Percentiles rank a stretch among this genome's conserved stretches.
phyloP scores from a whole-genome alignment of 768 basidiomycete species.

The Trametes cinnabarina region DNA sequence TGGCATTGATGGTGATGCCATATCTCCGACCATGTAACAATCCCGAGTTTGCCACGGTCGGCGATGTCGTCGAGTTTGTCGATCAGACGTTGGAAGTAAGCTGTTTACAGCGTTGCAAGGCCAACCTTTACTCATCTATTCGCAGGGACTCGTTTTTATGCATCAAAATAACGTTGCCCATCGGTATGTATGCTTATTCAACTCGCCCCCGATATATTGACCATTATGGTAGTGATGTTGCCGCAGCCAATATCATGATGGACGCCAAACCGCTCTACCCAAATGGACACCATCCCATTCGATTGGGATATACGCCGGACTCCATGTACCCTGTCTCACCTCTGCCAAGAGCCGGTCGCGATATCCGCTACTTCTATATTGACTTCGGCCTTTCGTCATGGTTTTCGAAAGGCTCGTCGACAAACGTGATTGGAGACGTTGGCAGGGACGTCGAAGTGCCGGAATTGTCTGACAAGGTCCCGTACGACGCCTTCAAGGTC shows the following conservation, averaged over 20 bases:
- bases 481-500: slow-evolving; percentile 25
- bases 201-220: too few species aligned
- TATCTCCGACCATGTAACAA: slow-evolving; percentile 27
- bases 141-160: slow-evolving; percentile 24
- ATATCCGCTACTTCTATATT: slow-evolving; percentile 32
- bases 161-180: slow-evolving; percentile 25
- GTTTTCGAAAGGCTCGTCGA: slow-evolving; percentile 13
- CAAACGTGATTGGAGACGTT: slow-evolving; percentile 12
- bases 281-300: slow-evolving; percentile 22
- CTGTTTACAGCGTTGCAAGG: background rate
- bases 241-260: slow-evolving; percentile 25
- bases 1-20: slow-evolving; percentile 25
- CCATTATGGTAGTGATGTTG: slow-evolving; percentile 20
- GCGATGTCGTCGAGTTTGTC: slow-evolving; percentile 22
- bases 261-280: slow-evolving; percentile 21
- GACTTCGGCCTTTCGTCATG: slow-evolving; percentile 23
- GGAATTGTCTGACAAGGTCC: slow-evolving; percentile 19
- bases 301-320: slow-evolving; percentile 32
- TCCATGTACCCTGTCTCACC: slow-evolving; percentile 30
- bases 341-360: slow-evolving; percentile 32
- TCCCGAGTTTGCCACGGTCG: slow-evolving; percentile 23
- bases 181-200: slow-evolving; percentile 7
- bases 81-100: slow-evolving; percentile 20
- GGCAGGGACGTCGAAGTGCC: slow-evolving; percentile 25
- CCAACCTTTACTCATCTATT: background rate